A percentile compares a stretch with the other conserved stretches of the same genome.
phyloP scores from a whole-genome alignment of 176 grass and related monocot species.

The Oryza meyeriana region DNA sequence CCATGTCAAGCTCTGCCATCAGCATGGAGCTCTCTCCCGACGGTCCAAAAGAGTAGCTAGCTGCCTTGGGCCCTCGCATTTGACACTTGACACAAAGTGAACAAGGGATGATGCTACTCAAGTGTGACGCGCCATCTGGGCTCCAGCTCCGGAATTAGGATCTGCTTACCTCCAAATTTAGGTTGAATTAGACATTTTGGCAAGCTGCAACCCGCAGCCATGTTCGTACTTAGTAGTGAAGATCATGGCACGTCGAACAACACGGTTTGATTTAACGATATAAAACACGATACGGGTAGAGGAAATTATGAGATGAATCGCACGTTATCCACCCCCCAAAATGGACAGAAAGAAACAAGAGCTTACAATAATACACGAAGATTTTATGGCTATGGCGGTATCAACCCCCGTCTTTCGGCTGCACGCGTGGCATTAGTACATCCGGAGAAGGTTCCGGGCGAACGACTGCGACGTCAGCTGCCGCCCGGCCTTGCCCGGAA shows the following conservation, averaged over 20 bases:
- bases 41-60: constrained; percentile 35
- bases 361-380: constrained; percentile 44
- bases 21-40: constrained; percentile 23
- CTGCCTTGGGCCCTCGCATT: constrained; percentile 7
- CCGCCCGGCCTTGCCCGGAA: constrained; percentile 56
- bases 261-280: background rate
- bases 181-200: background rate
- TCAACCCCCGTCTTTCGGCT: background rate
- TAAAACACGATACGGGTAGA: background rate
- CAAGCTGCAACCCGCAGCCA: background rate
- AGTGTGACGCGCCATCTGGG: background rate
- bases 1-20: constrained; percentile 16
- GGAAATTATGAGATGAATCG: constrained; percentile 37
- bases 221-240: background rate
- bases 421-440: constrained; percentile 45
- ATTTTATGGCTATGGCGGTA: constrained; percentile 27
- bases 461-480: constrained; percentile 71
- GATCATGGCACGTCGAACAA: background rate
- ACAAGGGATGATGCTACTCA: background rate
- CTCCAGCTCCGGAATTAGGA: background rate
- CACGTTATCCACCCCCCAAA: constrained; percentile 51
- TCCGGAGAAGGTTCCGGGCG: constrained; percentile 69
- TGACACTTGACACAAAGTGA: constrained; percentile 46
- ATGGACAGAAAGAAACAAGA: constrained; percentile 35
- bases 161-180: constrained; percentile 6